Percentiles rank a stretch among this genome's conserved stretches.
These are phyloP conservation scores for Penicillium capsulatum DNA, from an alignment of 2,329 filamentous ascomycete genomes.

Conservation along the genomic window DNA sequence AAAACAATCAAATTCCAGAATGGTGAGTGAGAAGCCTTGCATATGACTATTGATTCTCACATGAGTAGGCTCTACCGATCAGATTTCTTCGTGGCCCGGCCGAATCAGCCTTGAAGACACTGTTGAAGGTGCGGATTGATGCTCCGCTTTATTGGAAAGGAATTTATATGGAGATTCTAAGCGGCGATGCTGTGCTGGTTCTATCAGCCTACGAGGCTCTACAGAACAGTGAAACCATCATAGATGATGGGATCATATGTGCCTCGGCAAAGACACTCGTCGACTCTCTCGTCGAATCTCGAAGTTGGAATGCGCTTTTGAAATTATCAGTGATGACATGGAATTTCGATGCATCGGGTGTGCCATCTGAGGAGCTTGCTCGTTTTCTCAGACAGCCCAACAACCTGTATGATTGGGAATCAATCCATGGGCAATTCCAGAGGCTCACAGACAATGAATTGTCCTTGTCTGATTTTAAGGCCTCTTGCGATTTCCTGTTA, in stretches of 20 bases:
- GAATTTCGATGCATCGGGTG: conserved; percentile 1
- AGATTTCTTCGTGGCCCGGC: conserved; percentile 3
- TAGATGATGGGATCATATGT: conserved; percentile 1
- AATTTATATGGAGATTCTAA: conserved; percentile 2
- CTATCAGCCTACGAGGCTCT: conserved; percentile 5
- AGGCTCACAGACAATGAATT: neutral
- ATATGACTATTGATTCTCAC: conserved; percentile 5
- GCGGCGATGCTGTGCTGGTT: conserved; percentile 3
- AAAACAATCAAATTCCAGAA: neutral
- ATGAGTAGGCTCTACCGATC: conserved; percentile 6
- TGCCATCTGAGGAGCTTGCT: conserved; percentile 1
- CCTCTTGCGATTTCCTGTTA: neutral
- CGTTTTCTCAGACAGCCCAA: conserved; percentile 1
- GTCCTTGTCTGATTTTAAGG: neutral
- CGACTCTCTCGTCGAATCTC: conserved; percentile 1
- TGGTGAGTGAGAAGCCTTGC: conserved; percentile 5
- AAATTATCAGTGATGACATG: conserved; percentile 1
- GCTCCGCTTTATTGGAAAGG: conserved; percentile 3
- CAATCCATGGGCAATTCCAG: neutral
- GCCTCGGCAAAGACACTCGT: neutral
- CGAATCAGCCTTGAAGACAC: conserved; percentile 6
- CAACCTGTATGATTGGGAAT: neutral
- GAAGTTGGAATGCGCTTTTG: conserved; percentile 1
- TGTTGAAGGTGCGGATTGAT: conserved; percentile 6
- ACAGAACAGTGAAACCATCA: conserved; percentile 1